phyloP scores from a whole-genome alignment of 2,329 filamentous ascomycete genomes.

The Aureobasidium uvarum region DNA sequence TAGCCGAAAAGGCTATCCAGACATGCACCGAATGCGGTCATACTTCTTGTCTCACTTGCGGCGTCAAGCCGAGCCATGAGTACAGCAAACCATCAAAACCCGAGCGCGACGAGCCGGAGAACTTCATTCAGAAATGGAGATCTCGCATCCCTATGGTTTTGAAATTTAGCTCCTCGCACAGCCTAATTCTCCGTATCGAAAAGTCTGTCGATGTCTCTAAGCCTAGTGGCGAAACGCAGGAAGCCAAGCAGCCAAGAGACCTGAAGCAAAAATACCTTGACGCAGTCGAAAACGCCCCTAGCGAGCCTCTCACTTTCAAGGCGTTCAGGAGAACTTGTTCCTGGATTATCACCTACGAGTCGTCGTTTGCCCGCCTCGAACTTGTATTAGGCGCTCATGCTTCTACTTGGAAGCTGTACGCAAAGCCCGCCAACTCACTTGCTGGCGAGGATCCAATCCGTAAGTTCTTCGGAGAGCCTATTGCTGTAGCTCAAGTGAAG shows the following conservation, averaged over 20 bases:
- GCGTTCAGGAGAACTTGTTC: conserved; percentile 35
- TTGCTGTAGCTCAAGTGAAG: conserved; percentile 32
- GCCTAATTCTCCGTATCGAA: no score
- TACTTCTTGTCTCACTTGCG: conserved; percentile 55
- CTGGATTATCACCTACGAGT: conserved; percentile 48
- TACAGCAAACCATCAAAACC: conserved; percentile 36
- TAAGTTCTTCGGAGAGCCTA: conserved; percentile 31
- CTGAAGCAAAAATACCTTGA: no score
- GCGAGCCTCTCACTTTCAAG: conserved; percentile 33
- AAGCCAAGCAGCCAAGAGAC: no score
- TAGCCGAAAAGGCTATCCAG: conserved; percentile 45
- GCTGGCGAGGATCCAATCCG: conserved; percentile 31
- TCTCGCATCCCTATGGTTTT: conserved; percentile 42
- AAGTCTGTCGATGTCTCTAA: no score
- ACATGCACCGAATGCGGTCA: conserved; percentile 55
- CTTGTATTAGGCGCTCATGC: conserved; percentile 34
- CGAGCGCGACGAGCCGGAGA: conserved; percentile 42
- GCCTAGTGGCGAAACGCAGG: no score
- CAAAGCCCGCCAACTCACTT: conserved; percentile 28
- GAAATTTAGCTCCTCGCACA: conserved; percentile 6
- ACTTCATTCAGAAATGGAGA: conserved; percentile 49
- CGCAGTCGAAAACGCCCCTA: no score
- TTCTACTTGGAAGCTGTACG: conserved; percentile 37
- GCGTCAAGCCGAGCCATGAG: conserved; percentile 53
- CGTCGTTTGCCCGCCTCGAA: conserved; percentile 41